These are phyloP conservation scores for Botrytis deweyae DNA, from an alignment of 2,329 filamentous ascomycete species.

Conservation along the genomic window DNA sequence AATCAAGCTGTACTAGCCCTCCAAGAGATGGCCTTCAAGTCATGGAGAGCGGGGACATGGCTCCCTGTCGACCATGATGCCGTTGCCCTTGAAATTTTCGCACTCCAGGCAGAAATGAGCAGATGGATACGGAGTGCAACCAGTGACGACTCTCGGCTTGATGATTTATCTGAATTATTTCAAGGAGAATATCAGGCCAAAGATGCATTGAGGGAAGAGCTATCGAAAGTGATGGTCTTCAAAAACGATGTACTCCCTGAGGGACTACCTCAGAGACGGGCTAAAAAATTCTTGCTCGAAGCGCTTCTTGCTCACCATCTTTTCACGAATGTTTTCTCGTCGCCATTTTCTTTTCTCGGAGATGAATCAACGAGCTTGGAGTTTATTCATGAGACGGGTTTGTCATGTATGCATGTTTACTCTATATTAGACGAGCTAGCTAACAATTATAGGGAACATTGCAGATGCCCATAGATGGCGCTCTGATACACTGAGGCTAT, in stretches of 20 bases:
- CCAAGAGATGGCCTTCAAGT: not conserved
- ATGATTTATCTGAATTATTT: not conserved
- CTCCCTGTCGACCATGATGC: not conserved
- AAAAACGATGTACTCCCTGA: not conserved
- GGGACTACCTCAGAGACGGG: not conserved
- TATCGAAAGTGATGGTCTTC: not conserved
- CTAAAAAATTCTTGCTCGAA: not conserved
- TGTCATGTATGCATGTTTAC: not conserved
- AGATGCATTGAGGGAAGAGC: not conserved
- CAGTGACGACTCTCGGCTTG: not conserved
- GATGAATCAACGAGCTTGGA: not conserved
- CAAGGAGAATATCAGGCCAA: not conserved
- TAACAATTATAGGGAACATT: slow-evolving; percentile 19
- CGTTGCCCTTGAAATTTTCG: not conserved
- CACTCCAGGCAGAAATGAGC: not conserved
- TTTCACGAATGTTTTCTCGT: not conserved
- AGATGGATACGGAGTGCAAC: not conserved
- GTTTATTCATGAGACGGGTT: not conserved
- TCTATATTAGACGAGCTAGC: not conserved
- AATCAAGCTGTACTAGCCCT: not conserved
- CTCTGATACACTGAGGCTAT: slow-evolving; percentile 24
- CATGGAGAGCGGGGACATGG: not conserved
- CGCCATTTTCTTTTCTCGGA: not conserved
- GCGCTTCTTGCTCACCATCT: not conserved
- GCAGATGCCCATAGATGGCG: slow-evolving; percentile 30